These are phyloP conservation scores for Aphanomyces stellatus DNA, from an alignment of 352 stramenopile species.

Conservation along the genomic window DNA sequence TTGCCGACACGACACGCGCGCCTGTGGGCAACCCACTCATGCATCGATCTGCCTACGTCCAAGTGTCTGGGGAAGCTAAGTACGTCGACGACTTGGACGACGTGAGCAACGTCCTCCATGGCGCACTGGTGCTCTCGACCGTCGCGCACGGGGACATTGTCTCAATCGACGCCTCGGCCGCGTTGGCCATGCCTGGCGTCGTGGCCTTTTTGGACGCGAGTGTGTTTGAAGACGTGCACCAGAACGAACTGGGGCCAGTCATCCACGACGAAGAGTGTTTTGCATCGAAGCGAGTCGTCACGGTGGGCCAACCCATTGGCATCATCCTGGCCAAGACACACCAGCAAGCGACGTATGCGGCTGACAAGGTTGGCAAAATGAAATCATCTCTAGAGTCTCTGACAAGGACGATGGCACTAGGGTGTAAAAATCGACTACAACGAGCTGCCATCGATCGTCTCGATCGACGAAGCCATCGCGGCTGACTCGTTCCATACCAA, in stretches of 20 bases:
- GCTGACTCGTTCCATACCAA: constrained; percentile 85
- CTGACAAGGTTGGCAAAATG: constrained; percentile 51
- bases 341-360: constrained; percentile 59
- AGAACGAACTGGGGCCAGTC: constrained; percentile 73
- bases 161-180: constrained; percentile 74
- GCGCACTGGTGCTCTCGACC: constrained; percentile 86
- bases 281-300: constrained; percentile 52
- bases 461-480: constrained; percentile 93
- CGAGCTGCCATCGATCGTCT: constrained; percentile 82
- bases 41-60: constrained; percentile 88
- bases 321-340: constrained; percentile 78
- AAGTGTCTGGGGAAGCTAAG: constrained; percentile 92
- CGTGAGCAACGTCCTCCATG: constrained; percentile 82
- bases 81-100: constrained; percentile 93
- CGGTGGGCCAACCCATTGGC: constrained; percentile 72
- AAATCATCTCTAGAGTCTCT: background rate
- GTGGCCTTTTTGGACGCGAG: constrained; percentile 75
- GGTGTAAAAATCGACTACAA: constrained; percentile 75
- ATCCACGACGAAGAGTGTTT: constrained; percentile 87
- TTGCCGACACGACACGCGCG: constrained; percentile 30
- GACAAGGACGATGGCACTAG: background rate
- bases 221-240: constrained; percentile 54
- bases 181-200: constrained; percentile 84
- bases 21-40: constrained; percentile 87
- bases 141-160: constrained; percentile 73